phyloP scores from a whole-genome alignment of 768 basidiomycete genomes.

The Chalciporus sphaerocephalus region DNA sequence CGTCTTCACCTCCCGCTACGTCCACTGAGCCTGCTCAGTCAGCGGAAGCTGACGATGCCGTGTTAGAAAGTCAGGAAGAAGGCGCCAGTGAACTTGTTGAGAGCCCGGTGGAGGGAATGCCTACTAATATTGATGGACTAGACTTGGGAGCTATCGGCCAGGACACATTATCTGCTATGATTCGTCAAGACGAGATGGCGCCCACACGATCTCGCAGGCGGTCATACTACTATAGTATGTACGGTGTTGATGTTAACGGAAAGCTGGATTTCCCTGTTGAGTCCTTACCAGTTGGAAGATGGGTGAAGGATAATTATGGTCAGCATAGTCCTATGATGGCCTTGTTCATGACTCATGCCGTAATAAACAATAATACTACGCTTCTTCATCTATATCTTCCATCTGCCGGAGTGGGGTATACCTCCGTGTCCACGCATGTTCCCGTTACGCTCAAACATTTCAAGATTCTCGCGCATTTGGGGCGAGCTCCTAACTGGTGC shows the following conservation, averaged over 20 bases:
- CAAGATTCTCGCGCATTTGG: conserved; percentile 64
- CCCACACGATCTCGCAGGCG: conserved; percentile 57
- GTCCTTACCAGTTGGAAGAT: conserved; percentile 52
- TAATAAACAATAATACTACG: conserved; percentile 57
- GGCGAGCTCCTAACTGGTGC: conserved; percentile 48
- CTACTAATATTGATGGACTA: conserved; percentile 11
- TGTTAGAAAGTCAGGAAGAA: conserved; percentile 11
- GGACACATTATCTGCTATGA: conserved; percentile 69
- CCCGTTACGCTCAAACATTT: conserved; percentile 77
- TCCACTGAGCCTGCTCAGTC: conserved; percentile 10
- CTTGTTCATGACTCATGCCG: conserved; percentile 67
- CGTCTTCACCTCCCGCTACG: background rate
- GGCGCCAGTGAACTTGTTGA: conserved; percentile 16
- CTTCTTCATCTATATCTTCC: conserved; percentile 46
- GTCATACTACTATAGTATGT: conserved; percentile 43
- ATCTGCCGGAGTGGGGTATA: conserved; percentile 19
- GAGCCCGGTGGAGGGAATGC: conserved; percentile 17
- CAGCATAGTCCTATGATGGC: conserved; percentile 55
- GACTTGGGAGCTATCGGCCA: conserved; percentile 59
- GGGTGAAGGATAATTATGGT: conserved; percentile 57
- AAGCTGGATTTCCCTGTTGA: conserved; percentile 60
- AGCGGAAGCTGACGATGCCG: conserved; percentile 7
- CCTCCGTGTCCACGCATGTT: conserved; percentile 37
- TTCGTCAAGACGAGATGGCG: conserved; percentile 64
- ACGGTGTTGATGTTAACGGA: conserved; percentile 37